Percentiles rank a stretch among this genome's conserved stretches.
Evolutionary conservation across 129 eudicot genomes (phyloP).

Genomic region (Flaveria robusta): DNA sequence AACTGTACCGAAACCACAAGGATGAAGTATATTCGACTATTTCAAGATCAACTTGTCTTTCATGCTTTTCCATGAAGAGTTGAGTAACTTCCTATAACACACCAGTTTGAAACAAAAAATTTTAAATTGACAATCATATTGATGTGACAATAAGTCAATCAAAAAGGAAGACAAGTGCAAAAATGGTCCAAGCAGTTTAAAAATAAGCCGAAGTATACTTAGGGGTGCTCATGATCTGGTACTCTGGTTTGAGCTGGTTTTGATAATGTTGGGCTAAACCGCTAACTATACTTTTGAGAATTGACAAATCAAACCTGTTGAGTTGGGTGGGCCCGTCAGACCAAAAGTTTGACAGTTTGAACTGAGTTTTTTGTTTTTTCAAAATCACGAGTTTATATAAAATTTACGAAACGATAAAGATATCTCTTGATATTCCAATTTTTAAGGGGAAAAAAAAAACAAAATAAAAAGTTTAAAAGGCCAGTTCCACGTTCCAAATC

Average conservation of each 20-base stretch:
- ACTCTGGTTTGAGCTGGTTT: not conserved
- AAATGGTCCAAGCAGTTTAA: not conserved
- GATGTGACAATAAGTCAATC: not conserved
- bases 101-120: not conserved
- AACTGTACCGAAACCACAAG: constrained; percentile 13
- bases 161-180: not conserved
- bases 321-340: not conserved
- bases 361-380: not conserved
- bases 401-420: not conserved
- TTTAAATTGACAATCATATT: not conserved
- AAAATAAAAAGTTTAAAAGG: not conserved
- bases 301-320: too few species aligned
- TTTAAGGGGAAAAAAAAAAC: not conserved
- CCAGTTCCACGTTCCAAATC: not conserved
- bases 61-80: constrained; percentile 2
- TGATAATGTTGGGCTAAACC: not conserved
- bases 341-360: not conserved
- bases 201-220: not conserved
- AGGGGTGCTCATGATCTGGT: not conserved
- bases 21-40: constrained; percentile 17
- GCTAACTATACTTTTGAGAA: too few species aligned
- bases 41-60: constrained; percentile 13
- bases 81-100: constrained; percentile 9
- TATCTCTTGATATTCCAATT: not conserved
- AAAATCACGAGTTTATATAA: not conserved